A percentile compares a stretch with the other conserved stretches of the same genome.
phyloP scores from a whole-genome alignment of 345 rosid genomes.

The Schrenkiella parvula region DNA sequence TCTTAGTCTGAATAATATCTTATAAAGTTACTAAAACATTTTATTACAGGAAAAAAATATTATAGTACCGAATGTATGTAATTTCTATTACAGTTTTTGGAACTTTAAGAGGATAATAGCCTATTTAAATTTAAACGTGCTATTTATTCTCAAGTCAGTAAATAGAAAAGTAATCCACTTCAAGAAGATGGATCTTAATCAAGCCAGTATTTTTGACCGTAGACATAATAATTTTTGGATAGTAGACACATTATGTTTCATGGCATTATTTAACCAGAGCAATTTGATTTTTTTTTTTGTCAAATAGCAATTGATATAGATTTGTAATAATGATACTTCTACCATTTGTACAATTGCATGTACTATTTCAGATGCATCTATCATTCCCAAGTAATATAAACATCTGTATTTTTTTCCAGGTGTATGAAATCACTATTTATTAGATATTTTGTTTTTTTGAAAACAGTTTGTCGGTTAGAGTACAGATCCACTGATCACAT shows the following conservation, averaged over 20 bases:
- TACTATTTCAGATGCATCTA: background rate
- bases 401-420: background rate
- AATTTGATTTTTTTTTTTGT: too few relatives aligned
- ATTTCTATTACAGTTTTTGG: background rate
- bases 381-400: background rate
- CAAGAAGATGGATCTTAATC: background rate
- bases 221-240: too few relatives aligned
- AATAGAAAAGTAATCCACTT: background rate
- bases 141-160: background rate
- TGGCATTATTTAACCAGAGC: too few relatives aligned
- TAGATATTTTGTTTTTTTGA: background rate
- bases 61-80: background rate
- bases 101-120: background rate
- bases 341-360: background rate
- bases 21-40: background rate
- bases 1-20: background rate
- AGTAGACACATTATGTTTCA: too few relatives aligned
- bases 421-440: background rate
- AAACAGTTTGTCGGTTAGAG: background rate
- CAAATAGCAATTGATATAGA: background rate
- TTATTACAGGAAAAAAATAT: background rate
- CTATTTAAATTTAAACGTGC: background rate
- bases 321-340: background rate
- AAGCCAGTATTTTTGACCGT: background rate
- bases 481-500: constrained; percentile 19